Conservation (phyloP, 495 filamentous ascomycete genomes). For the Hypoxylon lenormandii region DNA sequence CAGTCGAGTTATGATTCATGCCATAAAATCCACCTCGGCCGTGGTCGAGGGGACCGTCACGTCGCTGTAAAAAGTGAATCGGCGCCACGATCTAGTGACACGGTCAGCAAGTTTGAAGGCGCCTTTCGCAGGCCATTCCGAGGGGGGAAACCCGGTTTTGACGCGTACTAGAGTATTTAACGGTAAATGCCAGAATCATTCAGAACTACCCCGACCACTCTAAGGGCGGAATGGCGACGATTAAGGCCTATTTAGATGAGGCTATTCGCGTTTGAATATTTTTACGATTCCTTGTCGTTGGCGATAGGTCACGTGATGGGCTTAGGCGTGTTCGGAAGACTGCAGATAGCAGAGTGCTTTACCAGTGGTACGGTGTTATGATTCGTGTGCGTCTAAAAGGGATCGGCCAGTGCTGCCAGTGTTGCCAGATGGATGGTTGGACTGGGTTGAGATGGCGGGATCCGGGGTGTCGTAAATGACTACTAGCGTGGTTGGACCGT, state of each 20-base stretch:
- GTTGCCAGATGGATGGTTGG: slow-evolving; percentile 50
- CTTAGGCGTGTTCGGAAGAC: slow-evolving; percentile 30
- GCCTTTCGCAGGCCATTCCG: slow-evolving; percentile 26
- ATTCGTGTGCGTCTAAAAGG: slow-evolving; percentile 34
- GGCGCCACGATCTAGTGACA: slow-evolving; percentile 63
- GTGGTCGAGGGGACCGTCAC: slow-evolving; percentile 66
- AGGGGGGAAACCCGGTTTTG: slow-evolving; percentile 29
- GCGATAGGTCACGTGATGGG: slow-evolving; percentile 54
- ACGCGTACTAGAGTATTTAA: slow-evolving; percentile 40
- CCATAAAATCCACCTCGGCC: slow-evolving; percentile 67
- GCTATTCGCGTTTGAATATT: slow-evolving; percentile 51
- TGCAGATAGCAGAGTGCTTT: slow-evolving; percentile 25
- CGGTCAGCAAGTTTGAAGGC: slow-evolving; percentile 35
- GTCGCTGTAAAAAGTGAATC: slow-evolving; percentile 61
- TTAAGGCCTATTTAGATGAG: slow-evolving; percentile 42
- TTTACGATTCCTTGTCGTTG: slow-evolving; percentile 50
- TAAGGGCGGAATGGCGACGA: slow-evolving; percentile 36
- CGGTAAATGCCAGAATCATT: slow-evolving; percentile 25
- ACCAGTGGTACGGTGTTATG: slow-evolving; percentile 31
- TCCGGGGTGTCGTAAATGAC: slow-evolving; percentile 9
- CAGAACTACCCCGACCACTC: slow-evolving; percentile 46
- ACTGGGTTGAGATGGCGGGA: slow-evolving; percentile 24
- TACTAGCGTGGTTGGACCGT: too few species aligned
- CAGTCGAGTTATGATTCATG: slow-evolving; percentile 67
- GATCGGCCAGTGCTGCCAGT: slow-evolving; percentile 36